These are phyloP conservation scores for Tephrocybe sp. DNA, from an alignment of 768 basidiomycete genomes.

Conservation along the genomic window DNA sequence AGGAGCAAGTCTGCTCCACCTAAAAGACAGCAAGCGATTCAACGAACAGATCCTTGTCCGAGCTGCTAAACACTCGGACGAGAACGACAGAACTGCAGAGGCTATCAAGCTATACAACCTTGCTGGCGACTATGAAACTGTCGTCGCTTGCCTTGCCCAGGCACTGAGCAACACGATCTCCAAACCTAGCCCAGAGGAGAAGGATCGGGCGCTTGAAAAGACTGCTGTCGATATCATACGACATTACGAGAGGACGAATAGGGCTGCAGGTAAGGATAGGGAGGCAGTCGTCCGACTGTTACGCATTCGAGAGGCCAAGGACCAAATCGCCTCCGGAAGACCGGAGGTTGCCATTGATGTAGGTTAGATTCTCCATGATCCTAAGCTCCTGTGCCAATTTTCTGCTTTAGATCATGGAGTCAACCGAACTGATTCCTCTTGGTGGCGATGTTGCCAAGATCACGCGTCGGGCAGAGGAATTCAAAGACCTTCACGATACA, in stretches of 20 bases:
- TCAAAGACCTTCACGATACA: slow-evolving; percentile 83
- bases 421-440: slow-evolving; percentile 84
- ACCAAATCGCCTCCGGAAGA: slow-evolving; percentile 68
- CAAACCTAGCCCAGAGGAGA: slow-evolving; percentile 61
- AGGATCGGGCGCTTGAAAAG: slow-evolving; percentile 65
- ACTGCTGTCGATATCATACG: slow-evolving; percentile 78
- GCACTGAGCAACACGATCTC: slow-evolving; percentile 84
- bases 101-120: slow-evolving; percentile 96
- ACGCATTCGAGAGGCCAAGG: slow-evolving; percentile 78
- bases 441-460: slow-evolving; percentile 84
- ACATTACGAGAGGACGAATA: slow-evolving; percentile 77
- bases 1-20: slow-evolving; percentile 71
- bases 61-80: slow-evolving; percentile 80
- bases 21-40: slow-evolving; percentile 66
- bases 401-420: slow-evolving; percentile 72
- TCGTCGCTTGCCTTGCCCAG: slow-evolving; percentile 83
- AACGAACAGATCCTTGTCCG: slow-evolving; percentile 80
- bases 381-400: neutral
- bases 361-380: slow-evolving; percentile 24
- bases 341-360: slow-evolving; percentile 85
- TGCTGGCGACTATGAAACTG: slow-evolving; percentile 86
- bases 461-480: slow-evolving; percentile 84
- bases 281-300: slow-evolving; percentile 76
- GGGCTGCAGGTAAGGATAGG: slow-evolving; percentile 68
- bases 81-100: slow-evolving; percentile 83